These are phyloP conservation scores for Pyricularia pennisetigena DNA, from an alignment of 2,329 filamentous ascomycete species.

Conservation along the genomic window DNA sequence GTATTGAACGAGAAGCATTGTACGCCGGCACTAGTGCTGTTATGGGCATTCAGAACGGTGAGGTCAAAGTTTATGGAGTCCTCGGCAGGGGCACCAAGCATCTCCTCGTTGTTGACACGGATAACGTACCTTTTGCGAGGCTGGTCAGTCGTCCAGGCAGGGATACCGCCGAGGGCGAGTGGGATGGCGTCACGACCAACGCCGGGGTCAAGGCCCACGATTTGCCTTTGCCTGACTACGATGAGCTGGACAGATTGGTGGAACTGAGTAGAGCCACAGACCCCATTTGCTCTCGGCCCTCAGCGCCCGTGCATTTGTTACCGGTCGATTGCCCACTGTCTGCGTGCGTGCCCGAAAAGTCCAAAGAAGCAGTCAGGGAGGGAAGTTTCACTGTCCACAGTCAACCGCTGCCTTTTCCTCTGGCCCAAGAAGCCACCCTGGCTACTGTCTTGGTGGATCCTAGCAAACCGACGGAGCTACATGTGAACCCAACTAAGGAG, in stretches of 20 bases:
- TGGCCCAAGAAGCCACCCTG: no score
- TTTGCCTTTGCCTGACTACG: background rate
- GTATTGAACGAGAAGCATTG: slow-evolving; percentile 52
- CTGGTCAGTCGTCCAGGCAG: slow-evolving; percentile 20
- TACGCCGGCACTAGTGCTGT: slow-evolving; percentile 71
- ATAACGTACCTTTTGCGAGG: slow-evolving; percentile 30
- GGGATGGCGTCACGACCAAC: background rate
- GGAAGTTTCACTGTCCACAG: background rate
- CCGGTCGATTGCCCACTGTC: background rate
- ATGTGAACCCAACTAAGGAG: background rate
- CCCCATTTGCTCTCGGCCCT: background rate
- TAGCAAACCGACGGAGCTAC: background rate
- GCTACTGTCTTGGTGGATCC: background rate
- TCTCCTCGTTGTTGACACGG: slow-evolving; percentile 58
- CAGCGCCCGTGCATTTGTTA: background rate
- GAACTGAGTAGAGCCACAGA: background rate
- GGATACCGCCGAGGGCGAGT: background rate
- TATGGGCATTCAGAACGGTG: slow-evolving; percentile 53
- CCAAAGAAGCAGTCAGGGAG: background rate
- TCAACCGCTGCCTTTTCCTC: no score
- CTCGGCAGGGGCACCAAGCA: slow-evolving; percentile 60
- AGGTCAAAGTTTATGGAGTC: slow-evolving; percentile 59
- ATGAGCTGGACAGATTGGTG: background rate
- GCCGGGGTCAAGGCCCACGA: background rate
- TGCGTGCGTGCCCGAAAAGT: background rate